Evolutionary conservation across 805 yeast species (phyloP).

Genomic region (Candida germanica): DNA sequence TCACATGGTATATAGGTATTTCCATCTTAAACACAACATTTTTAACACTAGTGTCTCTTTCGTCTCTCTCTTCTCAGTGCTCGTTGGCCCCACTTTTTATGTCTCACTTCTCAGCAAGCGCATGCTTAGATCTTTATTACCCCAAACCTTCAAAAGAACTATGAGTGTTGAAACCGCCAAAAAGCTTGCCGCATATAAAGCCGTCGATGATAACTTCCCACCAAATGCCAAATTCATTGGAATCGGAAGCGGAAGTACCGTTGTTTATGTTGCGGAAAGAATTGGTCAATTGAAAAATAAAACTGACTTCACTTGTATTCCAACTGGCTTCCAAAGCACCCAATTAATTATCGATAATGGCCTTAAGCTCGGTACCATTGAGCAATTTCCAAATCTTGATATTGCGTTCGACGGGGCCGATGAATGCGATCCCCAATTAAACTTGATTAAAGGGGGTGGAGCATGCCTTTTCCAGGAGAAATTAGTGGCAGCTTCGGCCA

Average conservation of each 20-base stretch:
- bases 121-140: slow-evolving; percentile 2
- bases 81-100: no score
- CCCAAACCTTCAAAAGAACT: slow-evolving; percentile 1
- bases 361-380: slow-evolving; percentile 72
- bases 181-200: slow-evolving; percentile 82
- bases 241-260: slow-evolving; percentile 96
- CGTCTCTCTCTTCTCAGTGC: no score
- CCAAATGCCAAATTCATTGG: slow-evolving; percentile 73
- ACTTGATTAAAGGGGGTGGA: slow-evolving; percentile 97
- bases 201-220: slow-evolving; percentile 86
- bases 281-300: slow-evolving; percentile 66
- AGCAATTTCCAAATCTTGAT: slow-evolving; percentile 78
- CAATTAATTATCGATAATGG: slow-evolving; percentile 82
- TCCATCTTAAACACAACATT: no score
- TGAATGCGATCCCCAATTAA: slow-evolving; percentile 76
- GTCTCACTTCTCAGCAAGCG: no score
- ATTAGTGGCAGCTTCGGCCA: slow-evolving; percentile 79
- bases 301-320: slow-evolving; percentile 68
- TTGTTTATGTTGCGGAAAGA: slow-evolving; percentile 94
- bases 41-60: no score
- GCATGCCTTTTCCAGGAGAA: slow-evolving; percentile 97
- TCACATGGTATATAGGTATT: no score
- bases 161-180: slow-evolving; percentile 72
- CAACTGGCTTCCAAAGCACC: slow-evolving; percentile 96
- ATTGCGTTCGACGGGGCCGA: slow-evolving; percentile 99